These are phyloP conservation scores for Coleophoma crateriformis DNA, from an alignment of 2,329 filamentous ascomycete genomes.

Conservation along the genomic window DNA sequence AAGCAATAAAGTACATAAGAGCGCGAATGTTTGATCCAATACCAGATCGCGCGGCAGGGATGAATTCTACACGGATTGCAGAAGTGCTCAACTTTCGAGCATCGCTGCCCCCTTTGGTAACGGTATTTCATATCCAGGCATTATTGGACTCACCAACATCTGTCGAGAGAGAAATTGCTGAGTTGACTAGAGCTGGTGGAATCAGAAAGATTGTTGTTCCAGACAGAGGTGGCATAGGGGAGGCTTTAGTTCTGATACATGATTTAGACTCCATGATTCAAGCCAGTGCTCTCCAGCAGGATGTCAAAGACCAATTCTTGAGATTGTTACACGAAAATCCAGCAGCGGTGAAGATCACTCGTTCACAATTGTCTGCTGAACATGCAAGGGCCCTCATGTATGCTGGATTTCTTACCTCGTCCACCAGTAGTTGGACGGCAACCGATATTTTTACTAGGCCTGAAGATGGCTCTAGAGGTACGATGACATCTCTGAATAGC, in stretches of 20 bases:
- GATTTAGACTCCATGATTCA: conserved; percentile 48
- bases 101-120: conserved; percentile 57
- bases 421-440: conserved; percentile 28
- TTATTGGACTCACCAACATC: conserved; percentile 56
- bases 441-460: conserved; percentile 36
- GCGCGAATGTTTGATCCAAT: conserved; percentile 58
- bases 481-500: conserved; percentile 53
- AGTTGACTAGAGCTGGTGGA: conserved; percentile 49
- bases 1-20: conserved; percentile 59
- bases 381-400: conserved; percentile 55
- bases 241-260: conserved; percentile 54
- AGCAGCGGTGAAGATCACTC: conserved; percentile 34
- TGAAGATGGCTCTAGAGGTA: conserved; percentile 34
- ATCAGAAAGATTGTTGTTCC: conserved; percentile 60
- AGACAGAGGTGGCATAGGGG: conserved; percentile 48
- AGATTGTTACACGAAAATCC: conserved; percentile 45
- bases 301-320: conserved; percentile 45
- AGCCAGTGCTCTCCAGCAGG: conserved; percentile 31
- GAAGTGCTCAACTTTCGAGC: conserved; percentile 58
- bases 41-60: conserved; percentile 50
- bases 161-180: conserved; percentile 62
- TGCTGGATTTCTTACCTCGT: conserved; percentile 61
- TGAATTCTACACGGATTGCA: conserved; percentile 58
- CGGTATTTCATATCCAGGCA: conserved; percentile 60
- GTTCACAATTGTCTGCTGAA: conserved; percentile 31